phyloP scores from a whole-genome alignment of 2,329 filamentous ascomycete genomes.

The Juglanconis oblonga region DNA sequence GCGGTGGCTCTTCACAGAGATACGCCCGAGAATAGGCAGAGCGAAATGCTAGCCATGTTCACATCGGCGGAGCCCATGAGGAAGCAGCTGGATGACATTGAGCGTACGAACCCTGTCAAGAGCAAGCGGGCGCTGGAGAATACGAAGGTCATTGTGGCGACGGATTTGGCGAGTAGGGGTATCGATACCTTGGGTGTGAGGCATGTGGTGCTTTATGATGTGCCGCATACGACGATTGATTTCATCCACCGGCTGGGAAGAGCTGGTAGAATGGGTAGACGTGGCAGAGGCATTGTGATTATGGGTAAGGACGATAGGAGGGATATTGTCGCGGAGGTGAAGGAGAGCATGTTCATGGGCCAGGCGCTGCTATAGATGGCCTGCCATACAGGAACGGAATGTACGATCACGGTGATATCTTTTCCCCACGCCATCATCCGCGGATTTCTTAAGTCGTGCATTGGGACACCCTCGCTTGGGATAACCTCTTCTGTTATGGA shows the following conservation, averaged over 20 bases:
- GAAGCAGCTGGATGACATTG: constrained; percentile 28
- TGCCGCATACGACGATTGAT: constrained; percentile 96
- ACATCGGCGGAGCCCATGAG: constrained; percentile 48
- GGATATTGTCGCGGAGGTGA: constrained; percentile 88
- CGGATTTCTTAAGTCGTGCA: neutral
- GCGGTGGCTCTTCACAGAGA: constrained; percentile 84
- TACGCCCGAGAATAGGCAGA: constrained; percentile 72
- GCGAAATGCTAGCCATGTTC: constrained; percentile 74
- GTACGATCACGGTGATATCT: neutral
- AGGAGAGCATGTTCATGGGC: constrained; percentile 82
- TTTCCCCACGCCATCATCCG: neutral
- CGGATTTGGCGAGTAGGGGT: constrained; percentile 85
- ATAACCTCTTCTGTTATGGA: too few species aligned
- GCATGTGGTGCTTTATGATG: constrained; percentile 91
- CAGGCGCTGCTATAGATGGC: constrained; percentile 67
- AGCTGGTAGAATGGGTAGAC: constrained; percentile 86
- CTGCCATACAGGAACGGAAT: neutral
- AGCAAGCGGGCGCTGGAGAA: constrained; percentile 60
- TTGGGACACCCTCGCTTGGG: too few species aligned
- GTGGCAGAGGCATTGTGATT: constrained; percentile 85
- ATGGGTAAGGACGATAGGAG: constrained; percentile 86
- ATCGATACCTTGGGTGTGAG: constrained; percentile 91
- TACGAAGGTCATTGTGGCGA: constrained; percentile 89
- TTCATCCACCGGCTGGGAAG: constrained; percentile 95
- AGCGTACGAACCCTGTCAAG: constrained; percentile 26